Evolutionary conservation across 371 early-diverging fungal genomes (phyloP).

Genomic region (Zychaea mexicana): DNA sequence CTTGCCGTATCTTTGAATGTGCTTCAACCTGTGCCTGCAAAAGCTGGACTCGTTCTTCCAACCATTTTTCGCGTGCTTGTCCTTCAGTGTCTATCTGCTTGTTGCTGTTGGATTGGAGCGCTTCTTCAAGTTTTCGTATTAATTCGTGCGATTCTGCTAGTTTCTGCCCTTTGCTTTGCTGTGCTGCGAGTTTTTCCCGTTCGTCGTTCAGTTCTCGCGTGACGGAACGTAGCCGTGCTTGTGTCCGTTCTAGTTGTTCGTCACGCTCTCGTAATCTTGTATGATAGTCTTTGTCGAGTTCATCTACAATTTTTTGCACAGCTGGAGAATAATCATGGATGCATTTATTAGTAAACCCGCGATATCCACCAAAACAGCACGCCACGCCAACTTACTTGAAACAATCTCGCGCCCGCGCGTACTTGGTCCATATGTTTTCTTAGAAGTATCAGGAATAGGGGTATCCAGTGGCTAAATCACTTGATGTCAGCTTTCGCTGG

Average conservation of each 20-base stretch:
- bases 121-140: conserved; percentile 14
- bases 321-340: conserved; percentile 27
- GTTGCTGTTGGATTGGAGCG: not conserved
- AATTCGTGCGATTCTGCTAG: conserved; percentile 20
- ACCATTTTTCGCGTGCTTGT: conserved; percentile 24
- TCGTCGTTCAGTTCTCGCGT: conserved; percentile 69
- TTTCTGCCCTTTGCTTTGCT: conserved; percentile 22
- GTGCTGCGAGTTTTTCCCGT: conserved; percentile 60
- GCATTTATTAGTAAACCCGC: too few species aligned
- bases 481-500: not conserved
- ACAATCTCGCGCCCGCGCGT: conserved; percentile 58
- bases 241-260: conserved; percentile 61
- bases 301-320: conserved; percentile 74
- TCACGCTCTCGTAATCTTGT: conserved; percentile 64
- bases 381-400: conserved; percentile 56
- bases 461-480: not conserved
- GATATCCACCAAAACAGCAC: too few species aligned
- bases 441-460: conserved; percentile 1
- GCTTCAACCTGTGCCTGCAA: conserved; percentile 51
- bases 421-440: conserved; percentile 23
- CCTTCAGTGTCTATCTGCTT: not conserved
- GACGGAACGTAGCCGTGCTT: conserved; percentile 60
- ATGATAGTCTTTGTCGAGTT: conserved; percentile 66
- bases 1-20: conserved; percentile 46
- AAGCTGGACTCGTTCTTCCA: conserved; percentile 32